Conservation (phyloP, 352 stramenopile genomes). For the Blastocystis sp. region DNA sequence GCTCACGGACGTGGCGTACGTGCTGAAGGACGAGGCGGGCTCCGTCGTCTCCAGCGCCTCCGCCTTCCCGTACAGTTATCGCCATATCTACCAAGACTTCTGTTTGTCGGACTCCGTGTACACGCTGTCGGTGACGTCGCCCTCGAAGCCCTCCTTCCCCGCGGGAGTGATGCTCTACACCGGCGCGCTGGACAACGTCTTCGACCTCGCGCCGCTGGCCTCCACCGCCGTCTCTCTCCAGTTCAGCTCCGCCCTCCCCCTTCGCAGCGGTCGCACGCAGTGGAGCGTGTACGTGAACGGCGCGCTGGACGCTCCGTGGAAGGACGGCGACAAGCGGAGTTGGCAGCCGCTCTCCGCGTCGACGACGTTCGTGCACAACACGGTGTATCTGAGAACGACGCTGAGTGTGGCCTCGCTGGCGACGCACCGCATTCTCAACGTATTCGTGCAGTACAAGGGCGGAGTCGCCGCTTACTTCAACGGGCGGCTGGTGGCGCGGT, state of each 20-base stretch:
- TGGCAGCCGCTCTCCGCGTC: neutral
- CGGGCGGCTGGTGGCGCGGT: no score
- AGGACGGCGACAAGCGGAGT: no score
- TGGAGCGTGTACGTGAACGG: constrained; percentile 9
- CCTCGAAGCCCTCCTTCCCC: neutral
- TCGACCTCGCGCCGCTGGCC: constrained; percentile 26
- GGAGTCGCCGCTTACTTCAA: no score
- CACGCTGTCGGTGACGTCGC: neutral
- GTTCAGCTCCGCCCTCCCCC: neutral
- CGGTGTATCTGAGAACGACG: no score
- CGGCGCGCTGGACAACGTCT: neutral
- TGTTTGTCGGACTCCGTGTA: neutral
- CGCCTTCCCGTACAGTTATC: neutral
- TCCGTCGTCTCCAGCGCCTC: neutral
- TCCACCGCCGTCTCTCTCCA: neutral
- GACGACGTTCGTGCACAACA: no score
- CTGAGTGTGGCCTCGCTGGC: no score
- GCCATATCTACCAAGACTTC: neutral
- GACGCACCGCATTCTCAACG: no score
- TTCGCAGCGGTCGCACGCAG: neutral
- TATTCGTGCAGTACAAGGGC: no score
- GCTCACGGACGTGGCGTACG: neutral
- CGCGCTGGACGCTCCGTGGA: neutral
- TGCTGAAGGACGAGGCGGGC: neutral
- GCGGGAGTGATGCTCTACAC: constrained; percentile 17